Base-by-base conservation (phyloP, 2,329 filamentous ascomycete species). In the Colletotrichum viniferum region DNA sequence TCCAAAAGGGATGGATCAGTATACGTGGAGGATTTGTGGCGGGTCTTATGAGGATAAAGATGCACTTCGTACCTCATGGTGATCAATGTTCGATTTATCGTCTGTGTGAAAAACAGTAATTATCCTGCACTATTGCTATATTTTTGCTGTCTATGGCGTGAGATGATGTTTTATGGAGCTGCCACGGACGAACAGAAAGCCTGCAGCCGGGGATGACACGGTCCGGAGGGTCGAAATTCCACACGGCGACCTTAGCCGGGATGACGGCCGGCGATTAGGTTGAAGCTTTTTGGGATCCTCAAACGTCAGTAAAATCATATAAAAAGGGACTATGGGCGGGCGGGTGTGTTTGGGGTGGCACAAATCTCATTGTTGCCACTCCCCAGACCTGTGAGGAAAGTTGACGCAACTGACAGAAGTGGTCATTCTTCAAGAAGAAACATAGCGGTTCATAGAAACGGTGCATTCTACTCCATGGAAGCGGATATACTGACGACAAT, bases 401-500 rank as follows among this genome's bases (percentile, higher is more conserved):
- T 24, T 24, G 24, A 24, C 24, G 24, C 24, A 24, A 24, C 24
- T 24, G 24, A 24, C 24, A 24, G 24, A 24, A 21, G n/a, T 52
- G n/a, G n/a, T 21, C 0, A 0, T 3, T 13, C 0, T 52, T 24
- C 43, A 52, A 0, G n/a, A 5, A 52, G 2, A 48, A 10, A 13
- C n/a, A 48, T 4, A 13, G n/a, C 1, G 10, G 0, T 48, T 48
- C 10, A 13, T 48, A 13, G 3, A 13, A 2, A 21, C 21, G 18
- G 5, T 21, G 10, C 43, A 48, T 48, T n/a, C n/a, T 48, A 21
- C 10, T 21, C 43, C n/a, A 13, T 52, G n/a, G n/a, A 24, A 4
- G n/a, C 4, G 10, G 4, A 52, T 21, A 21, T 52, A 52, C n/a
- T 24, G 43, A 21, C 6, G n/a, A 13, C 10, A 52, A 13, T 21